These are phyloP conservation scores for Neurospora sp. DNA, from an alignment of 495 filamentous ascomycete genomes.

Conservation along the genomic window DNA sequence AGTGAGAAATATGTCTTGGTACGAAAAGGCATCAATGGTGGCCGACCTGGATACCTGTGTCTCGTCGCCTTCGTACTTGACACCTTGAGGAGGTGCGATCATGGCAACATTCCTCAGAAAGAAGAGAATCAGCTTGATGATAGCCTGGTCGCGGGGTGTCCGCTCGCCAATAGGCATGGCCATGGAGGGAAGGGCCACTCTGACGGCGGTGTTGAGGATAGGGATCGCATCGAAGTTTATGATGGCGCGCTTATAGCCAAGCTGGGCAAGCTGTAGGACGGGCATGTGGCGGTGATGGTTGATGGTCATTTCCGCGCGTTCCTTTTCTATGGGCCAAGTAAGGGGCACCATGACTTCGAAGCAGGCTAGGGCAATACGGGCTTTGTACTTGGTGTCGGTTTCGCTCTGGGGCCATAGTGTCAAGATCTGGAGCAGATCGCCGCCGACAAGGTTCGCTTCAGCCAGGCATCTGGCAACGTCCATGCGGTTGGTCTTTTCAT, in stretches of 20 bases:
- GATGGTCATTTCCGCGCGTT: constrained; percentile 66
- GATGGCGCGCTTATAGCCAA: constrained; percentile 79
- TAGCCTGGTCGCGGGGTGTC: constrained; percentile 72
- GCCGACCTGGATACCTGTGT: constrained; percentile 81
- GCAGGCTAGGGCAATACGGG: constrained; percentile 63
- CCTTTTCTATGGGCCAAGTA: constrained; percentile 86
- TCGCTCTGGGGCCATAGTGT: constrained; percentile 65
- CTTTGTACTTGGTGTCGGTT: constrained; percentile 63
- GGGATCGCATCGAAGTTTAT: constrained; percentile 67
- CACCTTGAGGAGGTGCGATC: constrained; percentile 57
- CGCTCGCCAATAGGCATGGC: constrained; percentile 67
- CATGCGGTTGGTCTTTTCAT: constrained; percentile 86
- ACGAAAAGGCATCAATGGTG: constrained; percentile 76
- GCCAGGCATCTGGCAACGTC: constrained; percentile 91
- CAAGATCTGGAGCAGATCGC: constrained; percentile 84
- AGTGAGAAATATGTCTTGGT: constrained; percentile 80
- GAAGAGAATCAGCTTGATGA: constrained; percentile 85
- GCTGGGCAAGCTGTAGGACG: constrained; percentile 76
- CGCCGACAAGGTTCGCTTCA: constrained; percentile 84
- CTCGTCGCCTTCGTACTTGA: constrained; percentile 59
- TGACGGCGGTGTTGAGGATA: constrained; percentile 67
- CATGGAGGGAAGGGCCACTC: constrained; percentile 81
- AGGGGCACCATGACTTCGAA: constrained; percentile 88
- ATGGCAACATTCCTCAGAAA: constrained; percentile 80
- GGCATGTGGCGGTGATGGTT: constrained; percentile 89